These are phyloP conservation scores for Parascedosporium putredinis DNA, from an alignment of 2,329 filamentous ascomycete genomes.

Conservation along the genomic window DNA sequence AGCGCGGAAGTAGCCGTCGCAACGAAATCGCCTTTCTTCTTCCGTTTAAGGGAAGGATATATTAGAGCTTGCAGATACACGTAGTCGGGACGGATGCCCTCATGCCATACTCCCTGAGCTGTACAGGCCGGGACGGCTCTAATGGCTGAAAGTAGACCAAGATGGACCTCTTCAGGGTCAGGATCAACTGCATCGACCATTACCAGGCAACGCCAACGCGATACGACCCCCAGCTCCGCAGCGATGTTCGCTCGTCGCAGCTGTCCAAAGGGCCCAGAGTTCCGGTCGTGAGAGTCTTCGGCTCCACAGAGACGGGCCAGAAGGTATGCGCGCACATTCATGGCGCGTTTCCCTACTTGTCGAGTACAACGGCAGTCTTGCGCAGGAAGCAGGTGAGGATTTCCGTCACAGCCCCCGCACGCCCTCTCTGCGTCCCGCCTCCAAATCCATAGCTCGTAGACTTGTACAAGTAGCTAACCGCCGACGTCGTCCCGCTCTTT, in stretches of 20 bases:
- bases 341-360: constrained; percentile 93
- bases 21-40: too few species aligned
- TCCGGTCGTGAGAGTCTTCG: constrained; percentile 83
- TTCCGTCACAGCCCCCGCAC: not conserved
- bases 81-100: too few species aligned
- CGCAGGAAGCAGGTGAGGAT: constrained; percentile 53
- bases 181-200: constrained; percentile 91
- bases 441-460: too few species aligned
- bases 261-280: constrained; percentile 58
- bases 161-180: constrained; percentile 67
- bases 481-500: constrained; percentile 4
- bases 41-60: too few species aligned
- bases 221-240: constrained; percentile 71
- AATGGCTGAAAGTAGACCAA: not conserved
- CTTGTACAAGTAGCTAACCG: too few species aligned
- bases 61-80: too few species aligned
- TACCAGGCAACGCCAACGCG: constrained; percentile 73
- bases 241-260: constrained; percentile 48
- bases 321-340: constrained; percentile 95
- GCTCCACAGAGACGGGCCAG: constrained; percentile 85
- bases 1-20: too few species aligned
- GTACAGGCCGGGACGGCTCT: too few species aligned
- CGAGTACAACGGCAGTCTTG: constrained; percentile 64
- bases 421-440: too few species aligned
- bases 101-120: too few species aligned